phyloP scores from a whole-genome alignment of 2,329 filamentous ascomycete genomes.

The Aulographum hederae region DNA sequence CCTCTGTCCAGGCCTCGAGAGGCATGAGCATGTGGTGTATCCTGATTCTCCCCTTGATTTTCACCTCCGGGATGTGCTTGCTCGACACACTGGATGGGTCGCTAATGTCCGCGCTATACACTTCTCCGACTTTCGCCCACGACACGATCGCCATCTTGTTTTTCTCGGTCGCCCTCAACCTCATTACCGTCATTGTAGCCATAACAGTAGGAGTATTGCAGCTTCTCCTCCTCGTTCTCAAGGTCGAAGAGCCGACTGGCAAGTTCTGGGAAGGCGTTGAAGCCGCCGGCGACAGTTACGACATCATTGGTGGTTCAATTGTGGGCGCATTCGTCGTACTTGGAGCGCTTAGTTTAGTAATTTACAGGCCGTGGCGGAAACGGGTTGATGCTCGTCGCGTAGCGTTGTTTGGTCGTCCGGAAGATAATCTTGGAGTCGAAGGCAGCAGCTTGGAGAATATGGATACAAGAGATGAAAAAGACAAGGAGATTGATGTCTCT shows the following conservation, averaged over 20 bases:
- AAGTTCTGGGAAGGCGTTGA: conserved; percentile 83
- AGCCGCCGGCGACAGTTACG: conserved; percentile 59
- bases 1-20: conserved; percentile 65
- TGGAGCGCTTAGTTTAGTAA: conserved; percentile 51
- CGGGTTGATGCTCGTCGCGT: too few species aligned
- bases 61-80: conserved; percentile 90
- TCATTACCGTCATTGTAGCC: conserved; percentile 66
- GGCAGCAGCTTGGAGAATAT: too few species aligned
- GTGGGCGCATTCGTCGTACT: conserved; percentile 70
- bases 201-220: conserved; percentile 77
- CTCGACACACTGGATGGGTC: conserved; percentile 86
- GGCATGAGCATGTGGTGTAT: conserved; percentile 92
- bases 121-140: conserved; percentile 55
- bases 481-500: too few species aligned
- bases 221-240: conserved; percentile 52
- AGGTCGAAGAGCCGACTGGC: conserved; percentile 54
- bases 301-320: conserved; percentile 71
- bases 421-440: too few species aligned
- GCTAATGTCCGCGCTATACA: conserved; percentile 88
- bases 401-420: too few species aligned
- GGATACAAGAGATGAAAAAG: too few species aligned
- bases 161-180: conserved; percentile 77
- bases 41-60: conserved; percentile 73
- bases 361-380: conserved; percentile 65
- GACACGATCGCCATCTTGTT: conserved; percentile 85